Percentiles rank a stretch among this genome's conserved stretches.
Evolutionary conservation across 1,284 basidiomycete species (phyloP).

Genomic region (Malassezia arunalokei): DNA sequence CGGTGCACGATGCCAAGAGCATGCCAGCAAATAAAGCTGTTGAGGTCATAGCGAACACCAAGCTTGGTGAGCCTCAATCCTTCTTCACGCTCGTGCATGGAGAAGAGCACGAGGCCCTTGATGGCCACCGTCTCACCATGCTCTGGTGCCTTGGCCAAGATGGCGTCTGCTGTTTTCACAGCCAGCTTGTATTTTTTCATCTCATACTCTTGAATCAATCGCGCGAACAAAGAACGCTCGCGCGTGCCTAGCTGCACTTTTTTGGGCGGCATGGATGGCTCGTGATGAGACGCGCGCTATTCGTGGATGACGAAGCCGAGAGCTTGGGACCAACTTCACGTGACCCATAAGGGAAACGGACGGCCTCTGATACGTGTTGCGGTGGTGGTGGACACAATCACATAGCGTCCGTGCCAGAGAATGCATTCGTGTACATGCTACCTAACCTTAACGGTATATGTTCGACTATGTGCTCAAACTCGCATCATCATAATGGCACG

Average conservation of each 20-base stretch:
- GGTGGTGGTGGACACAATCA: not conserved
- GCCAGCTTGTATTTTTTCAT: conserved; percentile 78
- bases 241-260: conserved; percentile 57
- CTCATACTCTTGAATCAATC: conserved; percentile 69
- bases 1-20: conserved; percentile 60
- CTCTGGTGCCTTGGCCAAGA: conserved; percentile 87
- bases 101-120: conserved; percentile 41
- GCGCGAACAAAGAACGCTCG: conserved; percentile 74
- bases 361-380: not conserved
- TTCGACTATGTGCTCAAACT: too few relatives aligned
- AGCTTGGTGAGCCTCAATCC: conserved; percentile 76
- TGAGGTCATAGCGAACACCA: conserved; percentile 68
- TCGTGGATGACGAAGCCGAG: not conserved
- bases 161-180: conserved; percentile 79
- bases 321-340: not conserved
- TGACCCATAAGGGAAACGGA: not conserved
- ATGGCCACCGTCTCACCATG: conserved; percentile 56
- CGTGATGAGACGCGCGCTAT: too few relatives aligned
- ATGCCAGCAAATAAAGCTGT: conserved; percentile 95
- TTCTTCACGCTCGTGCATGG: conserved; percentile 45
- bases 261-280: conserved; percentile 29
- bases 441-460: too few relatives aligned
- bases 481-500: too few relatives aligned
- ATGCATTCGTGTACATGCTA: too few relatives aligned
- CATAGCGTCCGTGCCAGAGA: not conserved